Base-by-base conservation (phyloP, 345 rosid species). In the Tarenaya hassleriana region DNA sequence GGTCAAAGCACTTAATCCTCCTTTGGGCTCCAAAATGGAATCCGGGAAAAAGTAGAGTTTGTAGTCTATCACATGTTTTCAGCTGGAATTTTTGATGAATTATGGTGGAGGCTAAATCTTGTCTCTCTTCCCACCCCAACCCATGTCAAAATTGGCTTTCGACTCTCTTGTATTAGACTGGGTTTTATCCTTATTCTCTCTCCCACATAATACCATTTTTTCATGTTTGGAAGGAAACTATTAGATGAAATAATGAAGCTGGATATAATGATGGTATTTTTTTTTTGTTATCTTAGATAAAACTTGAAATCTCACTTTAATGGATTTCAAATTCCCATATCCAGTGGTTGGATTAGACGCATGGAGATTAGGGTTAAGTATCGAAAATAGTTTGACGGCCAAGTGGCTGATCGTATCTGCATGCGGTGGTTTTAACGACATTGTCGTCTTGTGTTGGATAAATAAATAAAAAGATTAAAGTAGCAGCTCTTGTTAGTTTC, bases 311-410 rank as follows among this genome's bases (percentile, higher is more conserved):
- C 39, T 18, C 45, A 24, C n/a, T 63, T 63, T 73, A 52, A 58
- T 37, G 33, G 43, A 55, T 52, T n/a, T 72, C 84, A 74, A 80
- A 77, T 76, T 77, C 81, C 82, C 60, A 75, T 48, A 15, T 19
- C 27, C 40, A 32, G 42, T 24, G 29, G 29, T 2, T 24, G 29
- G 5, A 24, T 2, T 5, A 24, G 29, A 24, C 55, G 32, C 29
- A 31, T 54, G 31, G 55, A 47, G 11, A 10, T 24, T 20, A 20
- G 33, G 24, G 12, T 20, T 55, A 33, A 46, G 32, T 44, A 55
- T 66, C 14, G 70, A 52, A 66, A 47, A 44, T 10, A 15, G 61
- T 6, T 16, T 21, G n/a, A 21, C 41, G 57, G 62, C 69, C 58
- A 56, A 56, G 58, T 50, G 52, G 58, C 55, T 42, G 17, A 13